Evolutionary conservation across 176 grass and related monocot genomes (phyloP).

Genomic region (Poa annua): DNA sequence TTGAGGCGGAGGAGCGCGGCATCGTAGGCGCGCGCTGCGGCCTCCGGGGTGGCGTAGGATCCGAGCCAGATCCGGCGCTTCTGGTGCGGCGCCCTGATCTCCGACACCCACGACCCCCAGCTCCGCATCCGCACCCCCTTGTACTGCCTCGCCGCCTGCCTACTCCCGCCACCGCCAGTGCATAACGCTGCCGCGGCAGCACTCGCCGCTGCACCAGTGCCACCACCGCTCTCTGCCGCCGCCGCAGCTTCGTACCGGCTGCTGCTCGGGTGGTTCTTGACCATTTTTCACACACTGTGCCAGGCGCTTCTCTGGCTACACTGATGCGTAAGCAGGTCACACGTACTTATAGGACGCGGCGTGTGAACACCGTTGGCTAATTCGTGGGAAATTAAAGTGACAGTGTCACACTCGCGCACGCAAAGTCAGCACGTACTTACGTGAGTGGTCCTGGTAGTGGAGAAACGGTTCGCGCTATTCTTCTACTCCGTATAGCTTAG

Average conservation of each 20-base stretch:
- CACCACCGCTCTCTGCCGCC: neutral
- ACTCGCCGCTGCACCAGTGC: neutral
- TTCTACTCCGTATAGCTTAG: neutral
- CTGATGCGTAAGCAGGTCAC: slow-evolving; percentile 21
- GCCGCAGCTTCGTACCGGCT: slow-evolving; percentile 12
- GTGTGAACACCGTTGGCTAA: neutral
- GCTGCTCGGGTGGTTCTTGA: slow-evolving; percentile 41
- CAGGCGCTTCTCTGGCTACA: neutral
- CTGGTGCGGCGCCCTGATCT: slow-evolving; percentile 90
- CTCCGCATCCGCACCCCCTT: slow-evolving; percentile 92
- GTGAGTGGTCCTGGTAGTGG: slow-evolving; percentile 20
- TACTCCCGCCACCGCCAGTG: neutral
- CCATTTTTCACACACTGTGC: slow-evolving; percentile 17
- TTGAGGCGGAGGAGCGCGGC: slow-evolving; percentile 89
- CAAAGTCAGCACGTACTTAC: slow-evolving; percentile 14
- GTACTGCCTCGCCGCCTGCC: slow-evolving; percentile 54
- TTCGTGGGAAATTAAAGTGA: slow-evolving; percentile 2
- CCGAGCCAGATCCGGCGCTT: slow-evolving; percentile 97
- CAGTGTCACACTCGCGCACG: slow-evolving; percentile 21
- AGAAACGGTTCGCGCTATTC: slow-evolving; percentile 43
- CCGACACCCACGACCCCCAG: slow-evolving; percentile 98
- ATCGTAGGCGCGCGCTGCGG: slow-evolving; percentile 89
- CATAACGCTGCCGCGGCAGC: neutral
- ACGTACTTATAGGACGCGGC: slow-evolving; percentile 35
- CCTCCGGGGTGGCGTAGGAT: slow-evolving; percentile 85